These are phyloP conservation scores for Penicillium crystallinum DNA, from an alignment of 495 filamentous ascomycete genomes.

Conservation along the genomic window DNA sequence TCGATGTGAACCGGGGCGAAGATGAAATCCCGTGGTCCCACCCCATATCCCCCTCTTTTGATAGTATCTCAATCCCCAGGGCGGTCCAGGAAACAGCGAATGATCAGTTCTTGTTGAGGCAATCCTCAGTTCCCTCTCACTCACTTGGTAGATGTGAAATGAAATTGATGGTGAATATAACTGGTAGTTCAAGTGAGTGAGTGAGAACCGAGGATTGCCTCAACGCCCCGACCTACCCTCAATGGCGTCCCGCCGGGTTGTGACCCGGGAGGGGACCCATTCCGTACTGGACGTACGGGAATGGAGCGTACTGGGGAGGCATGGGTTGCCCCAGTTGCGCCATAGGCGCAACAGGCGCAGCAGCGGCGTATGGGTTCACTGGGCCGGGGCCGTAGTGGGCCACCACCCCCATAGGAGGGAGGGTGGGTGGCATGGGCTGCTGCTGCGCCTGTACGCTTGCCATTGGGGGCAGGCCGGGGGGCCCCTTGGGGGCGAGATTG, in stretches of 20 bases:
- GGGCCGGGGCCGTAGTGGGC: conserved; percentile 11
- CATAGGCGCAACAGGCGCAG: conserved; percentile 12
- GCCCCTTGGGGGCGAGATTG: conserved; percentile 25
- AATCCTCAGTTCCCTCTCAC: not conserved
- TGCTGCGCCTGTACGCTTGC: conserved; percentile 12
- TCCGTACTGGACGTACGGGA: conserved; percentile 21
- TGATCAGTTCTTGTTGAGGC: conserved; percentile 3
- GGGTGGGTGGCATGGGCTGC: conserved; percentile 11
- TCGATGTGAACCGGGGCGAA: not conserved
- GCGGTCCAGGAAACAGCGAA: conserved; percentile 1
- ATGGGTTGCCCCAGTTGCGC: conserved; percentile 18
- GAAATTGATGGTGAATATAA: not conserved
- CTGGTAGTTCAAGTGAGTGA: not conserved
- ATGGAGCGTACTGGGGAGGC: conserved; percentile 22
- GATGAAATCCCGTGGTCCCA: not conserved
- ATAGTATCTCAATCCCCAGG: conserved; percentile 3
- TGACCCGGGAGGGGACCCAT: conserved; percentile 10
- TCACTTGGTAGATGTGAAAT: not conserved
- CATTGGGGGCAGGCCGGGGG: conserved; percentile 16
- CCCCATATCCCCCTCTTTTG: not conserved
- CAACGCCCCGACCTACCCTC: not conserved
- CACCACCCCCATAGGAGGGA: conserved; percentile 18
- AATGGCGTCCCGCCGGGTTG: conserved; percentile 6
- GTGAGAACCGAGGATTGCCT: not conserved
- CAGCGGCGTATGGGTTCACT: conserved; percentile 13